A percentile compares a stretch with the other conserved stretches of the same genome.
phyloP scores from a whole-genome alignment of 2,329 filamentous ascomycete species.

The Cytospora chrysosperma region DNA sequence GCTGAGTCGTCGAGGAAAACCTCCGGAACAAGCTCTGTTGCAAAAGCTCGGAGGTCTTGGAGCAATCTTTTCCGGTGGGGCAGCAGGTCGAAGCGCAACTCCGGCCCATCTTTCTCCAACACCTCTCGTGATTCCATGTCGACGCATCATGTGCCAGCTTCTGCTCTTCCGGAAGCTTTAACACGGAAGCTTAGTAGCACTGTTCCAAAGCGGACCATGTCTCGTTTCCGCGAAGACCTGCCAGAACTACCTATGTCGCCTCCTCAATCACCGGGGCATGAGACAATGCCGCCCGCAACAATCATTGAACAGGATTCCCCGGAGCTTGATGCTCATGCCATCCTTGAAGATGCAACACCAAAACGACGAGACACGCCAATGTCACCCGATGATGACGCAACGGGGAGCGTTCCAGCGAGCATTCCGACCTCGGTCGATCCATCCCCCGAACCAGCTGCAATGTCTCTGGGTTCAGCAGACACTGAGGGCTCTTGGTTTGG shows the following conservation, averaged over 20 bases:
- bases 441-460: conserved; percentile 65
- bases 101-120: conserved; percentile 80
- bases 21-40: conserved; percentile 53
- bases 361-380: conserved; percentile 24
- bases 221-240: conserved; percentile 88
- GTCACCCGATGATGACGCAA: conserved; percentile 20
- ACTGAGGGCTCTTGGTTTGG: conserved; percentile 92
- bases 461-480: conserved; percentile 90
- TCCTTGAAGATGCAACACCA: conserved; percentile 34
- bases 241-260: conserved; percentile 85
- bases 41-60: conserved; percentile 50
- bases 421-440: conserved; percentile 34
- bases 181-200: conserved; percentile 39
- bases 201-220: conserved; percentile 76
- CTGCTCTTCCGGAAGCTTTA: conserved; percentile 33
- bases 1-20: conserved; percentile 50
- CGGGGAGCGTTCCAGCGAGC: conserved; percentile 9
- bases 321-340: conserved; percentile 18
- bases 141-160: conserved; percentile 38
- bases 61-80: conserved; percentile 74
- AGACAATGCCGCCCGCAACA: conserved; percentile 34
- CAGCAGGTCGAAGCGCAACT: conserved; percentile 55
- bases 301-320: conserved; percentile 27
- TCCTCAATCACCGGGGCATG: conserved; percentile 74
- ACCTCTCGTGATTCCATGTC: conserved; percentile 84